Evolutionary conservation across 2,329 filamentous ascomycete genomes (phyloP), one percentile per base, ranked within the genome.

Genomic region (Pseudogymnoascus sp.): DNA sequence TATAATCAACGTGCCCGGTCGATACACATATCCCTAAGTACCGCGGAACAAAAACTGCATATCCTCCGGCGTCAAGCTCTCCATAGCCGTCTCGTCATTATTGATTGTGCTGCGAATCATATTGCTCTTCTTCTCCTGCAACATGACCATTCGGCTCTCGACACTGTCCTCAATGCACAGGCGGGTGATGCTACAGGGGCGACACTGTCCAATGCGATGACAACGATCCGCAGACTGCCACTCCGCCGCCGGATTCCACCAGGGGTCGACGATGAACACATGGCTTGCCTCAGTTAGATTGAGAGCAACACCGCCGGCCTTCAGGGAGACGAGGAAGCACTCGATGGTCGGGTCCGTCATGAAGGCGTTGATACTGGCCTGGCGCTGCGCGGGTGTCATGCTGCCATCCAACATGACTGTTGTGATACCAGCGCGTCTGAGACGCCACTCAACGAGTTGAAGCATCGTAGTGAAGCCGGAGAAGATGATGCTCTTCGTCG

Each of bases 201-300:
- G 89, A 56, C 87, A 90, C 78, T 99, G 95, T 33, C 95, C 95
- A 69, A 97, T 99, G 63, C 95, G 92, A 76, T 97, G 95, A 72
- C 89, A 92, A 67, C 90, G 85, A 74, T 99, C 95, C 2, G 95
- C 95, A 66, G 90, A 95, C 77, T 99, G 95, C 95, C 95, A 99
- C 77, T 99, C 95, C 0, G 93, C 93, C n/a, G 93, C 93, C n/a
- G 95, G 95, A 70, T 97, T 97, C 95, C 95, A 99, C 95, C 95
- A 97, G 81, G 95, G 95, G 71, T 99, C 95, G 64, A 97, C 87
- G 65, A 97, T 97, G 75, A 96, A 97, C 8, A 99, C 95, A 59
- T 91, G 83, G 1, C 91, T 96, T 0, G 95, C 95, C 75, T 99
- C 95, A 0, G 93, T 97, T 65, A 99, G 77, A 72, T 99, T 99